These are phyloP conservation scores for Fusarium buharicum DNA, from an alignment of 2,329 filamentous ascomycete species.

Conservation along the genomic window DNA sequence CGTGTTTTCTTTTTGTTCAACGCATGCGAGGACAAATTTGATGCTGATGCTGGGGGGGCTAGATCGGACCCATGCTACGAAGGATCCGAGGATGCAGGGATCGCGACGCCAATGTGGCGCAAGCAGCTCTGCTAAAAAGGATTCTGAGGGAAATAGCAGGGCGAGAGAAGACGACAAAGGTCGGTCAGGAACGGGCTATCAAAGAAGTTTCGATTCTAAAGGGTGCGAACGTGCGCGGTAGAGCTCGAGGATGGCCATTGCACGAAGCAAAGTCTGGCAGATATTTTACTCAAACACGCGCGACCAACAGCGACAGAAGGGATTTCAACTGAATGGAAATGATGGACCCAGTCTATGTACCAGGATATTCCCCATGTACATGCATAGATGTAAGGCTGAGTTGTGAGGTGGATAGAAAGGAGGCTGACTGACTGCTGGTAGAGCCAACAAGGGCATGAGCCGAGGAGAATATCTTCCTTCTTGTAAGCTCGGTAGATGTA, in stretches of 20 bases:
- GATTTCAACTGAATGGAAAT: slow-evolving; percentile 3
- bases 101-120: slow-evolving; percentile 16
- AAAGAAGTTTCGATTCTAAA: not conserved
- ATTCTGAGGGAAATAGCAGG: not conserved
- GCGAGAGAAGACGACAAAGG: slow-evolving; percentile 1
- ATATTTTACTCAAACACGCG: not conserved
- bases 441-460: not conserved
- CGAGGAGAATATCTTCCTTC: not conserved
- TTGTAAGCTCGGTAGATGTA: not conserved
- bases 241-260: not conserved
- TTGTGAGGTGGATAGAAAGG: slow-evolving; percentile 8
- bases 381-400: slow-evolving; percentile 33
- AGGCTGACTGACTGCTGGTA: slow-evolving; percentile 17
- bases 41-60: slow-evolving; percentile 4
- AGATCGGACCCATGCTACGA: slow-evolving; percentile 22
- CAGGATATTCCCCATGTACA: not conserved
- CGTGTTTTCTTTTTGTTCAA: slow-evolving; percentile 5
- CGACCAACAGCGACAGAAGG: no score
- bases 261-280: not conserved
- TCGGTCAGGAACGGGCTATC: not conserved
- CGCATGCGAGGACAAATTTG: slow-evolving; percentile 2
- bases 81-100: slow-evolving; percentile 11
- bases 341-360: slow-evolving; percentile 11
- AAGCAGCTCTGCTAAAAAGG: slow-evolving; percentile 4
- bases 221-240: slow-evolving; percentile 1